Conservation (phyloP, 1,284 basidiomycete genomes). For the Naganishia liquefaciens region DNA sequence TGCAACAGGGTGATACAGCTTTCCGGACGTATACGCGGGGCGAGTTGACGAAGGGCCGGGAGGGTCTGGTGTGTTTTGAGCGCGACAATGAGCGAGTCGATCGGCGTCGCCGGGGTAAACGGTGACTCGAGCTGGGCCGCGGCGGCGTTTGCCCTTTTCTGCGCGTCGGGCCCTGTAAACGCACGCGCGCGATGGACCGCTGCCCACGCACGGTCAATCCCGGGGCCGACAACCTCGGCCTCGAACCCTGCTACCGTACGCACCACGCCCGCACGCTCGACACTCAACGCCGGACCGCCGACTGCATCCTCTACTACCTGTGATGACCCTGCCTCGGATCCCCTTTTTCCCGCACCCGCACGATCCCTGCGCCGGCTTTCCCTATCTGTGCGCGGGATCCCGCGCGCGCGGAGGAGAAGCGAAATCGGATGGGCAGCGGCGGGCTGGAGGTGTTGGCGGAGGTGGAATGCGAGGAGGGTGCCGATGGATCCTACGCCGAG, state of each 20-base stretch:
- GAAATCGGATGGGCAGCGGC: constrained; percentile 6
- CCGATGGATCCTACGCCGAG: constrained; percentile 79
- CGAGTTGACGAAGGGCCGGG: constrained; percentile 63
- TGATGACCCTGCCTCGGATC: not conserved
- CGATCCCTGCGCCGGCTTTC: not conserved
- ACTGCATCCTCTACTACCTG: too few species aligned
- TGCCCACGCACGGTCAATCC: constrained; percentile 6
- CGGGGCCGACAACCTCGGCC: constrained; percentile 17
- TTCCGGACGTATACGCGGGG: constrained; percentile 64
- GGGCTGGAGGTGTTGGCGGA: constrained; percentile 57
- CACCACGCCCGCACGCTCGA: constrained; percentile 8
- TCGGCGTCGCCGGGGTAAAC: constrained; percentile 55
- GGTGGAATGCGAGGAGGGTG: constrained; percentile 73
- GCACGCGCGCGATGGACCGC: not conserved
- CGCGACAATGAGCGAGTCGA: constrained; percentile 76
- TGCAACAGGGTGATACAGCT: constrained; percentile 87
- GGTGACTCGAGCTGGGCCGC: not conserved
- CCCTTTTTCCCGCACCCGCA: too few species aligned
- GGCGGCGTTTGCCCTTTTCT: not conserved
- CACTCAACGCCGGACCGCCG: constrained; percentile 6
- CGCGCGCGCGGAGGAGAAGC: constrained; percentile 1
- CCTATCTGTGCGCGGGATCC: not conserved
- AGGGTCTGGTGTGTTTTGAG: constrained; percentile 74
- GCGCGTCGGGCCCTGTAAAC: not conserved
- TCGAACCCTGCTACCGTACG: constrained; percentile 2